Conservation (phyloP, 2,329 filamentous ascomycete genomes). For the Paecilomyces niveus region DNA sequence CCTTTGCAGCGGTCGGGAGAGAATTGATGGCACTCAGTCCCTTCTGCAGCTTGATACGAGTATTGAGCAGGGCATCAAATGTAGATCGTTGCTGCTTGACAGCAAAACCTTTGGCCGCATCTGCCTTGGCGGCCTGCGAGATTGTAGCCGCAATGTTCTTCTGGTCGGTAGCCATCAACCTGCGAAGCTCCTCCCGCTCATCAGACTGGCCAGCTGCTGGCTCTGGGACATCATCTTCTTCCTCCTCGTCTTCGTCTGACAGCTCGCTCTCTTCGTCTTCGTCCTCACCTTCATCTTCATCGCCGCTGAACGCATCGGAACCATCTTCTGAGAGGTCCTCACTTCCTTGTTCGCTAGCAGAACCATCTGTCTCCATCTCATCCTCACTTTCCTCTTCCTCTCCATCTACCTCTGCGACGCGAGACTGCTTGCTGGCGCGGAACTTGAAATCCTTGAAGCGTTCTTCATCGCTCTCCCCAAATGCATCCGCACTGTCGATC, state of each 20-base stretch:
- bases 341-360: not conserved
- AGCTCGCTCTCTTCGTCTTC: slow-evolving; percentile 20
- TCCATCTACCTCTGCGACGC: not conserved
- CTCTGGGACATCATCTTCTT: slow-evolving; percentile 16
- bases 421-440: slow-evolving; percentile 12
- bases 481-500: slow-evolving; percentile 17
- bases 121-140: slow-evolving; percentile 62
- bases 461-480: slow-evolving; percentile 15
- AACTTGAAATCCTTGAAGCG: slow-evolving; percentile 14
- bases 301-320: not conserved
- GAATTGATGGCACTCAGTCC: slow-evolving; percentile 77
- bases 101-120: slow-evolving; percentile 76
- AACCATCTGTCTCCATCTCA: not conserved
- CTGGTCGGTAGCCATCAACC: slow-evolving; percentile 61
- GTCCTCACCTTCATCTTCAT: slow-evolving; percentile 27
- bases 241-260: slow-evolving; percentile 19
- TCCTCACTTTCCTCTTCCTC: slow-evolving; percentile 2
- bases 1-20: slow-evolving; percentile 45
- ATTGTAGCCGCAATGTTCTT: slow-evolving; percentile 59
- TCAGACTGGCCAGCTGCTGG: slow-evolving; percentile 17
- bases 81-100: slow-evolving; percentile 78
- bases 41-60: slow-evolving; percentile 89
- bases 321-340: slow-evolving; percentile 14
- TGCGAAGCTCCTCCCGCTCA: slow-evolving; percentile 55
- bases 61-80: slow-evolving; percentile 83